These are phyloP conservation scores for Colletotrichum falcatum DNA, from an alignment of 2,329 filamentous ascomycete species.

Conservation along the genomic window DNA sequence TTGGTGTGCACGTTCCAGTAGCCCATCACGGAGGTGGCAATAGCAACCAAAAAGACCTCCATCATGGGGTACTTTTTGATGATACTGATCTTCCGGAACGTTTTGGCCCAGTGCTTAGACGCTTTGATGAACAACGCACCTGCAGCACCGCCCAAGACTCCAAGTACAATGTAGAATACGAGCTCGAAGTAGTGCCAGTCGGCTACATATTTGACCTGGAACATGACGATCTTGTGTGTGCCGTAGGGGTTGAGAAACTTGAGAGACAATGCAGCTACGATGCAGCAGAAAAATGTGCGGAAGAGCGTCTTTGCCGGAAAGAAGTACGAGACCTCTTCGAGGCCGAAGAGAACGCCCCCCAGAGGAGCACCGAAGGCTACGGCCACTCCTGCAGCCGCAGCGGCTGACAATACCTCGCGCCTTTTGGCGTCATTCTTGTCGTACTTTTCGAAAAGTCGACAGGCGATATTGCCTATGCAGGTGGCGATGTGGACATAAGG, in stretches of 20 bases:
- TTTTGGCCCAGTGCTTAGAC: conserved; percentile 87
- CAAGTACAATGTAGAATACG: conserved; percentile 84
- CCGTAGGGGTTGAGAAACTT: conserved; percentile 98
- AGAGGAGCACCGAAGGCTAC: conserved; percentile 93
- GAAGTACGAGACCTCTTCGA: conserved; percentile 97
- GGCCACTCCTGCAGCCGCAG: conserved; percentile 90
- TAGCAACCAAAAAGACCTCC: conserved; percentile 88
- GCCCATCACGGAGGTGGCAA: conserved; percentile 84
- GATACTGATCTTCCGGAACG: conserved; percentile 81
- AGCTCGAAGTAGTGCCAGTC: conserved; percentile 98
- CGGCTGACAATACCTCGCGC: conserved; percentile 92
- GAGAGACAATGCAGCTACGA: conserved; percentile 88
- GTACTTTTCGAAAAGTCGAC: conserved; percentile 94
- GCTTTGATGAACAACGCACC: conserved; percentile 98
- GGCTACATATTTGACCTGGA: conserved; percentile 88
- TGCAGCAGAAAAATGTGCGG: conserved; percentile 98
- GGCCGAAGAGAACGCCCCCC: conserved; percentile 89
- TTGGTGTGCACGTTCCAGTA: conserved; percentile 96
- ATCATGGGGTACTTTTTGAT: conserved; percentile 88
- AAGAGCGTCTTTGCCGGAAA: conserved; percentile 98
- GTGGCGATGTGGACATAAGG: conserved; percentile 98
- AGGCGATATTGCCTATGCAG: conserved; percentile 94
- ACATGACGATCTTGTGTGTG: conserved; percentile 95
- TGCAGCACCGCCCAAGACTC: conserved; percentile 83
- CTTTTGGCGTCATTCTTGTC: conserved; percentile 94